Evolutionary conservation across 352 stramenopile species (phyloP), one percentile per base, ranked within the genome.

Genomic region (Phytophthora constricta): DNA sequence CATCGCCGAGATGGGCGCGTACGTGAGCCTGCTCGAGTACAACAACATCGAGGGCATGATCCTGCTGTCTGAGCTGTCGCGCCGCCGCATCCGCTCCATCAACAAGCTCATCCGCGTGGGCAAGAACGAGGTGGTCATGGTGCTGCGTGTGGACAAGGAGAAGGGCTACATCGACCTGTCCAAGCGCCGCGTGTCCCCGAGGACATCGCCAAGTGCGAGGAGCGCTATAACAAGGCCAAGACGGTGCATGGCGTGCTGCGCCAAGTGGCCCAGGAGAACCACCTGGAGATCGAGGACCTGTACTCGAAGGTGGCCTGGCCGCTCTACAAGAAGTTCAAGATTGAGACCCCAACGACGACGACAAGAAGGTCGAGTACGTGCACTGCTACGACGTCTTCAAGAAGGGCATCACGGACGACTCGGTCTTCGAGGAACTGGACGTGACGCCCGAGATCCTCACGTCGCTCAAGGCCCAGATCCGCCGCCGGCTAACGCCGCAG

Each of bases 11-110:
- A 99, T 99, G 98, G 98, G 98, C 50, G 98, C 98, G 22, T 99
- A 99, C 81, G 98, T 99, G 51, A 98, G 92, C 46, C 87, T 99
- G 42, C 89, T 99, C 49, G 98, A 99, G 86, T 99, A 99, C 92
- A 99, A 99, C 87, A 99, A 99, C 85, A 99, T 99, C 68, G 94
- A 99, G 72, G 98, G 98, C 49, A 99, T 99, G 94, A 99, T 99
- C 73, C 71, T 99, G 68, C 83, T 99, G 10, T 99, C 92, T n/a
- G 98, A 99, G 80, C 86, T 99, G 43, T 99, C 92, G 48, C 89
- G 98, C 13, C 92, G 98, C 77, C 98, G 98, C 62, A 99, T 99
- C 75, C 97, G 98, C 17, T 99, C 93, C 54, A 99, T 99, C 84
- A 99, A 99, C 81, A 99, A 99, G 86, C 86, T 99, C 25, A 99